Conservation (phyloP, 495 filamentous ascomycete species). For the Aspergillus panamensis region DNA sequence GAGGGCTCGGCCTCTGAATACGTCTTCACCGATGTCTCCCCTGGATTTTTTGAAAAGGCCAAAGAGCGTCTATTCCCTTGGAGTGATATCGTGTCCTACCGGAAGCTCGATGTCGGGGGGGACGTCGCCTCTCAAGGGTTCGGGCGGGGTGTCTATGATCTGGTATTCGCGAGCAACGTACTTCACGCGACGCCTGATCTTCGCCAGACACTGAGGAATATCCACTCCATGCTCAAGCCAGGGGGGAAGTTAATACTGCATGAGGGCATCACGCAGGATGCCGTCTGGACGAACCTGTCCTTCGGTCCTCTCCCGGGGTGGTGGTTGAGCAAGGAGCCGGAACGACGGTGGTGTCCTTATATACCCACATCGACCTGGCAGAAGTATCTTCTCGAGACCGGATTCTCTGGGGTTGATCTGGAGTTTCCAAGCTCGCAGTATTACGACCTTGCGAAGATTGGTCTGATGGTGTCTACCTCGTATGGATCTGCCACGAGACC, state of each 20-base stretch:
- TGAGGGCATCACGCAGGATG: slow-evolving; percentile 15
- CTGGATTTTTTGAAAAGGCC: slow-evolving; percentile 4
- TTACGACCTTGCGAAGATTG: neutral
- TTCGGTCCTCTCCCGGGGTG: slow-evolving; percentile 28
- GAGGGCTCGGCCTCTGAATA: neutral
- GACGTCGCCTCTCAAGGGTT: slow-evolving; percentile 16
- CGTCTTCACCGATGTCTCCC: slow-evolving; percentile 11
- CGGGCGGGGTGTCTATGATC: slow-evolving; percentile 21
- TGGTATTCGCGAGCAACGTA: slow-evolving; percentile 21
- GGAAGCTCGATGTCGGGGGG: slow-evolving; percentile 25
- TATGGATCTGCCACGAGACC: neutral
- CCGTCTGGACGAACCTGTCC: neutral
- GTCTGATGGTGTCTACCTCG: neutral
- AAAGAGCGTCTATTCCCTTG: neutral
- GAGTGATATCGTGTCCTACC: neutral
- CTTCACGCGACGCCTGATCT: slow-evolving; percentile 16
- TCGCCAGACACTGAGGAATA: slow-evolving; percentile 2
- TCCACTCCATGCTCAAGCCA: slow-evolving; percentile 6
- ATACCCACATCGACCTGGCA: slow-evolving; percentile 29
- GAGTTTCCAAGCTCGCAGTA: neutral
- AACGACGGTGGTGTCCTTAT: slow-evolving; percentile 27
- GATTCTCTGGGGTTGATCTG: slow-evolving; percentile 31
- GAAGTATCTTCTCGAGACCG: slow-evolving; percentile 25
- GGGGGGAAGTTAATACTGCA: slow-evolving; percentile 30
- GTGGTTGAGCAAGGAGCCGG: slow-evolving; percentile 36